A percentile compares a stretch with the other conserved stretches of the same genome.
Evolutionary conservation across 192 early-diverging fungal genomes (phyloP).

Genomic region (Gamsiella multidivaricata): DNA sequence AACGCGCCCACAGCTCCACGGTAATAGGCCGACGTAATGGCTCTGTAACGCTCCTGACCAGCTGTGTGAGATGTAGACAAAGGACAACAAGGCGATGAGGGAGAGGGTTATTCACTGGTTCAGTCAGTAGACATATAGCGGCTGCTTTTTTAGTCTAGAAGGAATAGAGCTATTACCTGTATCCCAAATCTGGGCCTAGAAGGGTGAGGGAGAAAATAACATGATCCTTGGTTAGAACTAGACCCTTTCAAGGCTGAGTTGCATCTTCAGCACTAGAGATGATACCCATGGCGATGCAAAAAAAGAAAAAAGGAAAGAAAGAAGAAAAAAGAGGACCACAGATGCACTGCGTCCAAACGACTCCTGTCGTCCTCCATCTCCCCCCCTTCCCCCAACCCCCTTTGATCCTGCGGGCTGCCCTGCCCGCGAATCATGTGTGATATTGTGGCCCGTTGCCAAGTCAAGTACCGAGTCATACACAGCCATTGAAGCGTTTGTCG

Average conservation of each 20-base stretch:
- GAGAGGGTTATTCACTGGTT: too few relatives aligned
- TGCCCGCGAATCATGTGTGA: neutral
- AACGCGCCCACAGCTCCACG: conserved; percentile 94
- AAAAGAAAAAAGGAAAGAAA: neutral
- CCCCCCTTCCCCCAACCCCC: neutral
- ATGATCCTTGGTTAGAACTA: too few relatives aligned
- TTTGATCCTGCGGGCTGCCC: conserved; percentile 7
- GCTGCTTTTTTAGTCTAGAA: neutral
- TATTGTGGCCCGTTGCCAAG: too few relatives aligned
- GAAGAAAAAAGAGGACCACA: too few relatives aligned
- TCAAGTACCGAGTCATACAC: too few relatives aligned
- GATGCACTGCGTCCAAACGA: too few relatives aligned
- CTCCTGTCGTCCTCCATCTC: too few relatives aligned
- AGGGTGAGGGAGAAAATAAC: neutral
- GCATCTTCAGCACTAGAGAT: too few relatives aligned
- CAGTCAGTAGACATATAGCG: too few relatives aligned
- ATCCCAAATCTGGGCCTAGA: conserved; percentile 76
- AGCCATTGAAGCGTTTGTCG: too few relatives aligned
- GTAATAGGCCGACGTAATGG: conserved; percentile 89
- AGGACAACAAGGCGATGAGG: neutral
- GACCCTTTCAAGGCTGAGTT: too few relatives aligned
- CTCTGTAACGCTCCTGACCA: conserved; percentile 95
- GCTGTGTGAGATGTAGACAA: conserved; percentile 54
- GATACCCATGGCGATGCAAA: too few relatives aligned
- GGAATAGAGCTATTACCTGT: conserved; percentile 68